Percentiles rank a stretch among this genome's conserved stretches.
phyloP scores from a whole-genome alignment of 371 early-diverging fungal species.

The Coemansia sp. region DNA sequence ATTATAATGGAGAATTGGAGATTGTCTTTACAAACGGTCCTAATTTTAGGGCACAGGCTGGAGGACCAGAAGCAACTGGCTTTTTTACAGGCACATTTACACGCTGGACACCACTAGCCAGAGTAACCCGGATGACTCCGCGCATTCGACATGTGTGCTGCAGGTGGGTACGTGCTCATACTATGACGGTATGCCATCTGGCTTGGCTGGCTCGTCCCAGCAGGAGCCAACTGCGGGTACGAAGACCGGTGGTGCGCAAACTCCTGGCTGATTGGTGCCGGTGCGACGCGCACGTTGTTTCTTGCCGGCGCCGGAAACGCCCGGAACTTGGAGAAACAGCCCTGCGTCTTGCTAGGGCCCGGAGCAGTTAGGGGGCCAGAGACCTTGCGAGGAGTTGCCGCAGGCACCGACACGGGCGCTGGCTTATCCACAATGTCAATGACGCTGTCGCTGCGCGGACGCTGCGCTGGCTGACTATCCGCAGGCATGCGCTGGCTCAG shows the following conservation, averaged over 20 bases:
- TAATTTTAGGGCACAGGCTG: no score
- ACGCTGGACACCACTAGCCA: not conserved
- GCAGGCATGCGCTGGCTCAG: conserved; percentile 8
- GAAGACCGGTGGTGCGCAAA: not conserved
- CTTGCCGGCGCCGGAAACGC: not conserved
- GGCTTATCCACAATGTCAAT: conserved; percentile 38
- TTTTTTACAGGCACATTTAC: conserved; percentile 2
- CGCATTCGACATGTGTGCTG: conserved; percentile 23
- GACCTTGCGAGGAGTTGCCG: not conserved
- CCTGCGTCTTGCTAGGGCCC: not conserved
- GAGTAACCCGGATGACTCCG: conserved; percentile 23
- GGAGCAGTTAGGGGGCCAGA: not conserved
- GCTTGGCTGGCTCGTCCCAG: not conserved
- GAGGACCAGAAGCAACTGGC: no score
- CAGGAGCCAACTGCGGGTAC: conserved; percentile 3
- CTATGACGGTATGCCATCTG: conserved; percentile 16
- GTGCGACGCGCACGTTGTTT: not conserved
- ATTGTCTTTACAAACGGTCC: conserved; percentile 1
- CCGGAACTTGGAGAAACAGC: conserved; percentile 1
- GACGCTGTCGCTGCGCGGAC: conserved; percentile 42
- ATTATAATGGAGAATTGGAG: not conserved
- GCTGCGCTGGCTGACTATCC: conserved; percentile 11
- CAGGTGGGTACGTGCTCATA: conserved; percentile 12
- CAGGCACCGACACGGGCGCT: conserved; percentile 4
- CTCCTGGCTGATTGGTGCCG: not conserved